Evolutionary conservation across 768 basidiomycete species (phyloP), one percentile per base, ranked within the genome.

Genomic region (Epithele typhae): DNA sequence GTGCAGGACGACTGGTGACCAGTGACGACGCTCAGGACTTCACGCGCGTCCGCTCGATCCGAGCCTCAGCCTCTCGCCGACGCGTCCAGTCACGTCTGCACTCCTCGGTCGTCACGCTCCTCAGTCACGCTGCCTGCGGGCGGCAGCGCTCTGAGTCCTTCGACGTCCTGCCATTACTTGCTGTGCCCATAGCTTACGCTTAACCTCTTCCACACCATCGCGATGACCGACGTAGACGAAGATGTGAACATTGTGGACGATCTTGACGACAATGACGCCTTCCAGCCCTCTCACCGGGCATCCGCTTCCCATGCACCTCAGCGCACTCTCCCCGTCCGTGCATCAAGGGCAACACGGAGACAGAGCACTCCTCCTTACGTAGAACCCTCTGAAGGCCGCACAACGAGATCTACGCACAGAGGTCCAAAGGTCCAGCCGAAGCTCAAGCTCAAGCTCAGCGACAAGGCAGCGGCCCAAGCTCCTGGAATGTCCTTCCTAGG

Each of bases 401-500:
- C 55, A 14, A 63, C 62, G 34, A 54, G 62, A 25, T 56, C 55
- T 15, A 46, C 60, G 14, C 45, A 55, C 23, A 52, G 45, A 14
- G 51, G 54, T n/a, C 40, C 54, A 12, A 57, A 55, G 54, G 43
- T 54, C 5, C 59, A 59, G 55, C 87, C 90, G 5, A 93, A 91
- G 64, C 76, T 93, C 27, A 93, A 92, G 63, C 79, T 93, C 42
- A 92, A 92, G 68, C 68, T 93, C 58, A 85, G 87, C 63, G 90
- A 89, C 49, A 88, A 87, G 58, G 80, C 85, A 3, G 86, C 82
- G 6, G 79, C 82, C 25, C 84, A 85, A 59, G 85, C 86, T 24
- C 87, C 84, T 41, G 91, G 89, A 49, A 87, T 81, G 80, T 88
- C 85, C 25, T 94, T 93, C 64, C 68, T 94, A 45, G 95, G 95